Percentiles rank a stretch among this genome's conserved stretches.
Evolutionary conservation across 208 protist genomes (phyloP).

Genomic region (Trichomonas vaginalis): DNA sequence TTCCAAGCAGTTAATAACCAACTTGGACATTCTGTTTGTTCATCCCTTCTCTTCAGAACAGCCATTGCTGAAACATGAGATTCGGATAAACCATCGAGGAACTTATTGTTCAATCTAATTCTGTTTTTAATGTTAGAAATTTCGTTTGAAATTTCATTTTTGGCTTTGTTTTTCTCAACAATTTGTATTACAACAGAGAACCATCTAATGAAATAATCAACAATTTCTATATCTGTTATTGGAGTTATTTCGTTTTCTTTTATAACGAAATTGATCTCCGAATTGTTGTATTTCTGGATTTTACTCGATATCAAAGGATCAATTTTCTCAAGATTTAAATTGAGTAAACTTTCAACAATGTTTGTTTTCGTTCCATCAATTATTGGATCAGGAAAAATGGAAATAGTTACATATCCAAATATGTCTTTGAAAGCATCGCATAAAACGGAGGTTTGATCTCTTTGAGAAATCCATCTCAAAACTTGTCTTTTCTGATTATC

Average conservation of each 20-base stretch:
- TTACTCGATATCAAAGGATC: neutral
- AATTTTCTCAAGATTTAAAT: neutral
- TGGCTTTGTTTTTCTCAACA: neutral
- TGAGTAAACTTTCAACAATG: neutral
- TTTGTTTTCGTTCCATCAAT: neutral
- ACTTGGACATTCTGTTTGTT: neutral
- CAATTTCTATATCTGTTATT: neutral
- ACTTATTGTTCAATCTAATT: neutral
- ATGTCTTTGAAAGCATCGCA: neutral
- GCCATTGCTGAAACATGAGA: neutral
- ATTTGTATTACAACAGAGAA: neutral
- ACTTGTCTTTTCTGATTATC: neutral
- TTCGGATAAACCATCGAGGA: neutral
- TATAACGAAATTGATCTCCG: neutral
- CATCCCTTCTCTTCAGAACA: neutral
- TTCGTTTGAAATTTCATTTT: neutral
- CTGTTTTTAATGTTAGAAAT: neutral
- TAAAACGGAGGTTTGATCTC: neutral
- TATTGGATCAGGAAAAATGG: neutral
- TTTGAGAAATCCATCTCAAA: neutral
- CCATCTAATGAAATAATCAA: neutral
- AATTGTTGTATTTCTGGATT: neutral
- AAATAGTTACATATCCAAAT: neutral
- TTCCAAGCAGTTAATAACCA: neutral
- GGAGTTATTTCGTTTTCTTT: neutral